Evolutionary conservation across 495 filamentous ascomycete genomes (phyloP).

Genomic region (Tuber umbilicatum): DNA sequence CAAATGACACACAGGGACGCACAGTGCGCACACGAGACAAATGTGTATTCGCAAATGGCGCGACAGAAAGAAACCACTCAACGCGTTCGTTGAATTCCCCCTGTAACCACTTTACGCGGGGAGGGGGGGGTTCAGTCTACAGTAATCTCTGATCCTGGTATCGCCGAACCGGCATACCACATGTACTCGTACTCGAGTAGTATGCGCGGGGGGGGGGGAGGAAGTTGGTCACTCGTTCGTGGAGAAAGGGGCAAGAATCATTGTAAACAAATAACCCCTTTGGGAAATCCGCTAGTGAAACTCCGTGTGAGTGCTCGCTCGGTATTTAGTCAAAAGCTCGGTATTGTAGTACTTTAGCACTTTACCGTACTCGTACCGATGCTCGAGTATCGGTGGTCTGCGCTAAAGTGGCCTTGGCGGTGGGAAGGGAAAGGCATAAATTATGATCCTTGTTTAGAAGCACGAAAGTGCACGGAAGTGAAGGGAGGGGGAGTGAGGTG

Average conservation of each 20-base stretch:
- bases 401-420: not conserved
- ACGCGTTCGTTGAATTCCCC: not conserved
- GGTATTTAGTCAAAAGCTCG: no score
- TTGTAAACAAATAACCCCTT: constrained; percentile 2
- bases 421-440: not conserved
- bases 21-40: not conserved
- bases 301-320: not conserved
- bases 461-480: not conserved
- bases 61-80: not conserved
- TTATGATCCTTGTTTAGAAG: not conserved
- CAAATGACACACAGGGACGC: not conserved
- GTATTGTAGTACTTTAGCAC: no score
- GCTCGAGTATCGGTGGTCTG: no score
- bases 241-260: not conserved
- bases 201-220: no score
- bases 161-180: not conserved
- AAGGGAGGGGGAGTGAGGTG: not conserved
- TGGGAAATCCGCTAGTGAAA: not conserved
- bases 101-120: not conserved
- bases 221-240: not conserved
- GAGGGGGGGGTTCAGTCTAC: no score
- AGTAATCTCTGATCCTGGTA: no score
- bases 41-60: not conserved
- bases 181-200: no score
- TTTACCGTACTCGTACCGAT: no score